Base-by-base conservation (phyloP, 495 filamentous ascomycete species). In the Cladorrhinum samala region DNA sequence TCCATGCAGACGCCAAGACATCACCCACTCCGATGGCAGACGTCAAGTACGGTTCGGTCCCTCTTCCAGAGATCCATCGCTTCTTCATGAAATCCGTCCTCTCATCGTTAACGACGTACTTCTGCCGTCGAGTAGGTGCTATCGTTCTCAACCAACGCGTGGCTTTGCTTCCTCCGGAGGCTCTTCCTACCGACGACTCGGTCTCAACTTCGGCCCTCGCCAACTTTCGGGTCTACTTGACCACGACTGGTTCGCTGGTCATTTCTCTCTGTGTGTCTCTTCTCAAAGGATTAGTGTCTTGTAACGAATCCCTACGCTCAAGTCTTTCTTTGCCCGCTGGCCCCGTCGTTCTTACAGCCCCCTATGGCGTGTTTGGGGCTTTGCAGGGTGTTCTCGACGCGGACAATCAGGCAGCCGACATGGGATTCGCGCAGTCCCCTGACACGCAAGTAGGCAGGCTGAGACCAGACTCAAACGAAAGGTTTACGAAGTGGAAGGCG, bases 201-300 rank as follows among this genome's bases (percentile, higher is more conserved):
- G 62, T 67, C 23, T 53, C 53, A 14, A 63, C 66, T 2, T 62
- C 64, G 7, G 67, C 69, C 11, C 54, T 77, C n/a, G 74, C 69
- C 19, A 76, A 70, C 2, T 67, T 78, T 38, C 71, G 73, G 5
- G 69, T 70, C 20, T 77, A 78, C 36, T 54, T 78, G 40, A 77
- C 75, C 1, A 76, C 75, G 9, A 75, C 68, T 1, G 75, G 75
- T 4, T 70, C 71, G 19, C 63, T 78, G 9, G 60, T 76, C 42
- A 71, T 77, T 43, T 72, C 68, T 9, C 50, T 77, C 9, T 63
- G 62, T 30, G 68, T 76, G 16, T 68, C 72, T 2, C 51, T 69
- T 16, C 63, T 68, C 6, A 58, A 70, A 19, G 72, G 67, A 9
- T 53, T 78, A 24, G 50, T 69, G 9, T 69, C 64, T 2, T 62